phyloP scores from a whole-genome alignment of 352 stramenopile species.

The Paralagenidium karlingii region DNA sequence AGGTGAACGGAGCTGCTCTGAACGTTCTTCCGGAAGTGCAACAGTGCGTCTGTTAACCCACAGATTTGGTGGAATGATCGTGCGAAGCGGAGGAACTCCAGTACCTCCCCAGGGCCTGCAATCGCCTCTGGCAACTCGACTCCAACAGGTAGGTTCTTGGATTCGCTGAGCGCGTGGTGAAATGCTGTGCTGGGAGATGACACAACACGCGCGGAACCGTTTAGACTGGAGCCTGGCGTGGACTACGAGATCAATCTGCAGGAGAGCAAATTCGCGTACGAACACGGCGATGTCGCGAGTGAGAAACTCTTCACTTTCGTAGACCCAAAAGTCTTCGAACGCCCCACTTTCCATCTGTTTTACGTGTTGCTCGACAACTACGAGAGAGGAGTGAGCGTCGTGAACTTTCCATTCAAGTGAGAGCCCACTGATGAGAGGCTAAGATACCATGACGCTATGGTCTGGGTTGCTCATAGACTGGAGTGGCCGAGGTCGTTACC shows the following conservation, averaged over 20 bases:
- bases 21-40: too few relatives aligned
- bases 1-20: too few relatives aligned
- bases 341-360: constrained; percentile 88
- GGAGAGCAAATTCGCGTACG: constrained; percentile 81
- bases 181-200: not conserved
- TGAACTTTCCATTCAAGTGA: not conserved
- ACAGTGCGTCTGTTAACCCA: too few relatives aligned
- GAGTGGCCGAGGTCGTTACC: constrained; percentile 79
- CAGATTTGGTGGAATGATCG: too few relatives aligned
- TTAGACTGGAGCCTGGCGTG: constrained; percentile 64
- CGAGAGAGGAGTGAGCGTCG: constrained; percentile 37
- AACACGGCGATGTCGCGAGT: constrained; percentile 74
- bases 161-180: not conserved
- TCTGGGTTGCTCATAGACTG: constrained; percentile 26
- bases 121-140: constrained; percentile 91
- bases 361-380: constrained; percentile 85
- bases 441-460: too few relatives aligned
- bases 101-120: constrained; percentile 53
- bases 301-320: constrained; percentile 89
- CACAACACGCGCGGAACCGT: not conserved
- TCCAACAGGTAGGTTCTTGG: constrained; percentile 34
- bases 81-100: constrained; percentile 30
- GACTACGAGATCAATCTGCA: constrained; percentile 93
- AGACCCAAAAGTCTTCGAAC: constrained; percentile 72
- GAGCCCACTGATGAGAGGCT: constrained; percentile 31